These are phyloP conservation scores for Aspergillus cejpii DNA, from an alignment of 2,329 filamentous ascomycete species.

Conservation along the genomic window DNA sequence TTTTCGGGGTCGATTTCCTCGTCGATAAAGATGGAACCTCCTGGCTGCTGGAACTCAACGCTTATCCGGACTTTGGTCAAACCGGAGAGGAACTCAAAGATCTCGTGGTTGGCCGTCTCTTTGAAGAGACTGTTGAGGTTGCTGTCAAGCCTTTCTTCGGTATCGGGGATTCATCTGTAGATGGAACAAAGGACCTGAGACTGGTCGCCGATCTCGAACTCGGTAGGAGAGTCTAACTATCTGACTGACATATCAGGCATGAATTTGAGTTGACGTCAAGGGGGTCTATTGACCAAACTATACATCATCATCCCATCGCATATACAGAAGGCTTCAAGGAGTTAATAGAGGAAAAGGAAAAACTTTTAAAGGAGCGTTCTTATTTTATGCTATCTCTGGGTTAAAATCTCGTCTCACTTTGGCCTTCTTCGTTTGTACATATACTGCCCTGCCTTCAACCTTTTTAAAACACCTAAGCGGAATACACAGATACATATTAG, in stretches of 20 bases:
- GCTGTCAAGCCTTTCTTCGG: constrained; percentile 65
- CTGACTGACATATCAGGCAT: background rate
- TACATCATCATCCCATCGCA: background rate
- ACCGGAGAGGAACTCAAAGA: constrained; percentile 68
- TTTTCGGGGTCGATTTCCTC: constrained; percentile 87
- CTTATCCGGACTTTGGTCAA: constrained; percentile 93
- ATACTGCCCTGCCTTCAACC: background rate
- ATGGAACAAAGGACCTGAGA: constrained; percentile 28
- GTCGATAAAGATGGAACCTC: constrained; percentile 59
- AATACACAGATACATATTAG: background rate
- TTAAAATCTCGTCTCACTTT: background rate
- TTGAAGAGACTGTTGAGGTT: constrained; percentile 63
- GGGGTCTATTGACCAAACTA: background rate
- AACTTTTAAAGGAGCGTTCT: background rate
- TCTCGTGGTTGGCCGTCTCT: constrained; percentile 65
- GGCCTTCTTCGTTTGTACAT: background rate
- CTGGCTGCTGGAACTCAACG: constrained; percentile 87
- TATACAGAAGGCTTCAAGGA: background rate
- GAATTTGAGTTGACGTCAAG: background rate
- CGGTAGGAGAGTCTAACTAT: constrained; percentile 27
- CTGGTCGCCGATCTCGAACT: constrained; percentile 39
- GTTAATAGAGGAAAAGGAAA: background rate
- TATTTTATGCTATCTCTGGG: background rate
- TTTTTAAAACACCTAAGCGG: background rate
- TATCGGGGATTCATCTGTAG: constrained; percentile 12